phyloP scores from a whole-genome alignment of 2,329 filamentous ascomycete genomes.

The Geoglossum cookeanum region DNA sequence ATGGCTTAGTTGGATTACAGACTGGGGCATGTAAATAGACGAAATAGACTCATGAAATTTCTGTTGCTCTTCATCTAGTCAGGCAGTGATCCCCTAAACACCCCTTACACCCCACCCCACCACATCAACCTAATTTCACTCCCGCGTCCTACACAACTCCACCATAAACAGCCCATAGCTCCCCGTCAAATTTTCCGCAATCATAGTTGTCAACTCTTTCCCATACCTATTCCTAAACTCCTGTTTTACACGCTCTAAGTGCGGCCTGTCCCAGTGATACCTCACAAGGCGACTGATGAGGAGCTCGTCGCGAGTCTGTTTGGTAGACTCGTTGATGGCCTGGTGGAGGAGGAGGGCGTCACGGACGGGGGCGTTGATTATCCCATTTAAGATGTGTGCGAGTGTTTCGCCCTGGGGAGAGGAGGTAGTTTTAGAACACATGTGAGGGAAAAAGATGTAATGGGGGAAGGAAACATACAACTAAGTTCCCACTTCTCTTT shows the following conservation, averaged over 20 bases:
- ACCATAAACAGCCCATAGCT: constrained; percentile 64
- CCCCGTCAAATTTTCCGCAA: constrained; percentile 56
- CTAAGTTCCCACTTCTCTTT: constrained; percentile 74
- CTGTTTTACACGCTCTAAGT: constrained; percentile 60
- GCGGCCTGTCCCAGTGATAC: constrained; percentile 77
- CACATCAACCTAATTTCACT: not conserved
- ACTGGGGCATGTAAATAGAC: too few relatives aligned
- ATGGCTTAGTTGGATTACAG: not conserved
- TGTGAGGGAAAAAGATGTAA: not conserved
- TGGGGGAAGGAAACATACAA: constrained; percentile 40
- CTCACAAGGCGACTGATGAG: constrained; percentile 75
- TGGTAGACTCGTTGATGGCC: constrained; percentile 34
- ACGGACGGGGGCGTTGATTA: constrained; percentile 86
- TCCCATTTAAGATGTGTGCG: constrained; percentile 86
- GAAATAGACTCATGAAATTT: too few relatives aligned
- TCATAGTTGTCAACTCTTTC: constrained; percentile 53
- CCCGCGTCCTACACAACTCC: constrained; percentile 32
- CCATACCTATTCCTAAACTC: constrained; percentile 67
- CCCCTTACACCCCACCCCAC: not conserved
- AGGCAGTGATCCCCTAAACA: not conserved
- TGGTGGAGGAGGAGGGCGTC: constrained; percentile 84
- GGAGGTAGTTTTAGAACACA: not conserved
- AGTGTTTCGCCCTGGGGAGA: constrained; percentile 64
- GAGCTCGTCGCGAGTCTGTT: constrained; percentile 57
- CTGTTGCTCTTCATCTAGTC: too few relatives aligned